Base-by-base conservation (phyloP, 352 stramenopile species). In the Globisporangium cylindrosporum region DNA sequence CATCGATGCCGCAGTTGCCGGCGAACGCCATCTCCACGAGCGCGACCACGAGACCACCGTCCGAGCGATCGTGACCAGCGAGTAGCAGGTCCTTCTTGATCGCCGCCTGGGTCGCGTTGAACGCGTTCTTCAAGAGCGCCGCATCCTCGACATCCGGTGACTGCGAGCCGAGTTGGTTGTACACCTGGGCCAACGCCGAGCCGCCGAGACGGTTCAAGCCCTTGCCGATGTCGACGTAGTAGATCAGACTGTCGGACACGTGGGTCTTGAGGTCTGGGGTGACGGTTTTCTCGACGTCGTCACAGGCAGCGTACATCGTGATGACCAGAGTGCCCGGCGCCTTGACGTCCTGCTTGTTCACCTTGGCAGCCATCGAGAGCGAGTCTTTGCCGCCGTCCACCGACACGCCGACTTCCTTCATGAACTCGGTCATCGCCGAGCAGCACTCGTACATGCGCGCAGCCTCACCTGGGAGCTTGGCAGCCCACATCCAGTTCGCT, bases 401-500 rank as follows among this genome's bases (percentile, higher is more conserved):
- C 41, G 97, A 91, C 22, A 99, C 91, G n/a, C 95, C 97, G 54
- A 99, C 79, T 62, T 93, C 81, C 64, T 98, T 92, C 80, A 99
- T 96, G 41, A 97, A 96, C 64, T 96, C 88, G 8, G 92, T 92
- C 77, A 99, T 96, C 1, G 98, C 97, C 62, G 94, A 80, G 77
- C 97, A 99, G 66, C 96, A 98, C 77, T 99, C 96, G 79, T 98
- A 99, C 97, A 99, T 99, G 66, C 96, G 97, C 7, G 97, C 93
- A 60, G 96, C 98, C 82, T 99, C 98, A n/a, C 97, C 97, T 5
- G 92, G 88, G 27, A 99, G 89, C 84, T 99, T 99, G 32, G 97
- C 97, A 5, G 98, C 97, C 86, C 98, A 99, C 97, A 99, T 99
- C 98, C 98, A 99, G 84, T 99, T 99, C 49, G 94, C 96, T 70